These are phyloP conservation scores for Pyrenophora seminiperda DNA, from an alignment of 2,329 filamentous ascomycete genomes.

Conservation along the genomic window DNA sequence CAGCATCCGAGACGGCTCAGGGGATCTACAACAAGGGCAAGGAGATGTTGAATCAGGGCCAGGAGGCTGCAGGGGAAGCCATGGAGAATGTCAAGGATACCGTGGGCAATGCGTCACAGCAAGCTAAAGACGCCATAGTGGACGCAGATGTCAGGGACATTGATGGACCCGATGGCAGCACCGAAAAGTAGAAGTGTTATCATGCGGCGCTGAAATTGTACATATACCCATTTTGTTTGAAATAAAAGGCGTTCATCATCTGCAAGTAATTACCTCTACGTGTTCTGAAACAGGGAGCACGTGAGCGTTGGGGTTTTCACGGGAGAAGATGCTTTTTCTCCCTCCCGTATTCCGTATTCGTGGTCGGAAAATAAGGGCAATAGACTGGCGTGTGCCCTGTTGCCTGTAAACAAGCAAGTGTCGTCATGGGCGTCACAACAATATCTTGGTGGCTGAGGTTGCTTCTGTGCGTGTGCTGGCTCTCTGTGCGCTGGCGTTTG, in stretches of 20 bases:
- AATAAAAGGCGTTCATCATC: too few relatives aligned
- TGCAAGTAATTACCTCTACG: not conserved
- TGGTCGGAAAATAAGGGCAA: slow-evolving; percentile 4
- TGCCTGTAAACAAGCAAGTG: too few relatives aligned
- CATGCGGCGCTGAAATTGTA: slow-evolving; percentile 18
- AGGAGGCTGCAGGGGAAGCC: slow-evolving; percentile 22
- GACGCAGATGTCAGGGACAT: slow-evolving; percentile 25
- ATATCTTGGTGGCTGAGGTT: too few relatives aligned
- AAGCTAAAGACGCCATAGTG: slow-evolving; percentile 25
- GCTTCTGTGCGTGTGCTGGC: slow-evolving; percentile 2
- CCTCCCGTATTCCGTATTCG: too few relatives aligned
- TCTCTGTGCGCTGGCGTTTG: slow-evolving; percentile 10
- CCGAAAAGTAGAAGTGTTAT: slow-evolving; percentile 19
- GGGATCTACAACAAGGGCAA: slow-evolving; percentile 21
- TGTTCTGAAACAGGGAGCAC: not conserved
- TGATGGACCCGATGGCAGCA: slow-evolving; percentile 19
- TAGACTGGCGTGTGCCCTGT: not conserved
- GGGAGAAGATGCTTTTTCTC: too few relatives aligned
- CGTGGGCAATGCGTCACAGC: slow-evolving; percentile 18
- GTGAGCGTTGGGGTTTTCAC: not conserved
- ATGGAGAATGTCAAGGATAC: slow-evolving; percentile 33
- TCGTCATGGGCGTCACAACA: too few relatives aligned
- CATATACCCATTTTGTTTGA: slow-evolving; percentile 21
- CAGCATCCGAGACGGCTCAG: slow-evolving; percentile 4
- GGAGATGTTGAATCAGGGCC: slow-evolving; percentile 31